phyloP scores from a whole-genome alignment of 202 grass and related monocot species.

The Dendrocalamus latiflorus region DNA sequence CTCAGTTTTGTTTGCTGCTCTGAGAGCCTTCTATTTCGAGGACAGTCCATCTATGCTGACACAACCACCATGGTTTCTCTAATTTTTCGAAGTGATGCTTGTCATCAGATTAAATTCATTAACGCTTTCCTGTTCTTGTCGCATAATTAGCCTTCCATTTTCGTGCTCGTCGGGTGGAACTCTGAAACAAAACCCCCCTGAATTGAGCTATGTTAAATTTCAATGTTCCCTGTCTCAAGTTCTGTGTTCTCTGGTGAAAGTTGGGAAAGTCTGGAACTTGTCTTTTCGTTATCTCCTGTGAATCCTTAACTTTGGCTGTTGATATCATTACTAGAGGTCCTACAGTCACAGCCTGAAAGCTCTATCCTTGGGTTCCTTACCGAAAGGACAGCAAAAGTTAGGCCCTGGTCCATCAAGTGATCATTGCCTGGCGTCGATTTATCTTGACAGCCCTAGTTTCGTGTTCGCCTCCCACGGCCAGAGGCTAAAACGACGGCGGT shows the following conservation, averaged over 20 bases:
- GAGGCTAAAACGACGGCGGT: conserved; percentile 15
- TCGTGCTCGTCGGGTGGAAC: background rate
- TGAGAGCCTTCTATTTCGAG: conserved; percentile 19
- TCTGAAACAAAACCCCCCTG: background rate
- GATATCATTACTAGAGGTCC: conserved; percentile 41
- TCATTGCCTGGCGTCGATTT: conserved; percentile 29
- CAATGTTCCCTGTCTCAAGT: background rate
- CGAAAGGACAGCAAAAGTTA: conserved; percentile 32
- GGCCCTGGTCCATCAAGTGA: conserved; percentile 43
- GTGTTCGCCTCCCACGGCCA: conserved; percentile 27
- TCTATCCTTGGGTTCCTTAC: conserved; percentile 30
- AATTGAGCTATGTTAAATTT: conserved; percentile 26
- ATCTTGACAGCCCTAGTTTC: conserved; percentile 42
- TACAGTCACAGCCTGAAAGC: conserved; percentile 27
- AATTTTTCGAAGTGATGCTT: conserved; percentile 12
- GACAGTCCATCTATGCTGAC: background rate
- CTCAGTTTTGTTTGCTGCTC: too few species aligned
- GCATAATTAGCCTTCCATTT: background rate
- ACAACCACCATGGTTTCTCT: conserved; percentile 14
- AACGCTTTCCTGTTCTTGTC: conserved; percentile 23
- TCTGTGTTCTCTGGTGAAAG: conserved; percentile 1
- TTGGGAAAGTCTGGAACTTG: conserved; percentile 13
- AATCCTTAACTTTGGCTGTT: conserved; percentile 39
- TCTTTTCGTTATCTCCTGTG: conserved; percentile 54
- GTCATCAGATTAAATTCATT: conserved; percentile 46